Conservation (phyloP, 179 eudicot species). For the Actinidia polygama region DNA sequence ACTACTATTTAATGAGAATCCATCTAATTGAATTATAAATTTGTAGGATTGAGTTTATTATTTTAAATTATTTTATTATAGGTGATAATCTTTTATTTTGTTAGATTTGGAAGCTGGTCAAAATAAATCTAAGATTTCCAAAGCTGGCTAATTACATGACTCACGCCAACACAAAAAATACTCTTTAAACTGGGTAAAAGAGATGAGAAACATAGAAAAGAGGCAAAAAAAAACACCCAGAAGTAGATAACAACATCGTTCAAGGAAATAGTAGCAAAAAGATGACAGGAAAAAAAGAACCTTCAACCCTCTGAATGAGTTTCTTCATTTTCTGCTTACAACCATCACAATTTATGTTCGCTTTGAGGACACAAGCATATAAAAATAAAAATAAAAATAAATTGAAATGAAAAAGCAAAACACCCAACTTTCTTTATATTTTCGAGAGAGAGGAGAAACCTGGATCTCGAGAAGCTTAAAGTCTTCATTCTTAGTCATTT, state of each 20-base stretch:
- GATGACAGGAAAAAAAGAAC: constrained; percentile 29
- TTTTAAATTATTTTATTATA: too few species aligned
- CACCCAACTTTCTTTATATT: too few species aligned
- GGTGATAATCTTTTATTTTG: too few species aligned
- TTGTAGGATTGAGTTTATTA: too few species aligned
- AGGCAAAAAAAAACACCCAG: not conserved
- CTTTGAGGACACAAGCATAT: constrained; percentile 71
- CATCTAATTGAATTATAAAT: too few species aligned
- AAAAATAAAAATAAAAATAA: not conserved
- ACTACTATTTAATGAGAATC: too few species aligned
- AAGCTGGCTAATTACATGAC: too few species aligned
- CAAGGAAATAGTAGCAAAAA: not conserved
- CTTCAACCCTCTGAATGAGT: constrained; percentile 77
- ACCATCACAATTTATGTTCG: constrained; percentile 81
- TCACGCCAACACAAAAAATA: too few species aligned
- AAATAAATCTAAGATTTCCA: too few species aligned
- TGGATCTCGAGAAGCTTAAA: constrained; percentile 85
- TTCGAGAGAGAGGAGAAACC: constrained; percentile 39
- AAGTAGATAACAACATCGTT: too few species aligned
- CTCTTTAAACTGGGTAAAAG: not conserved
- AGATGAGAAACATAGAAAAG: not conserved
- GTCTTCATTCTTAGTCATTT: constrained; percentile 83
- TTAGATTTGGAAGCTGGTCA: too few species aligned
- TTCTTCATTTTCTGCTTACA: constrained; percentile 81
- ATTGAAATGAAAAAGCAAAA: not conserved